phyloP scores from a whole-genome alignment of 2,329 filamentous ascomycete genomes.

The Trichoderma pleuroti region DNA sequence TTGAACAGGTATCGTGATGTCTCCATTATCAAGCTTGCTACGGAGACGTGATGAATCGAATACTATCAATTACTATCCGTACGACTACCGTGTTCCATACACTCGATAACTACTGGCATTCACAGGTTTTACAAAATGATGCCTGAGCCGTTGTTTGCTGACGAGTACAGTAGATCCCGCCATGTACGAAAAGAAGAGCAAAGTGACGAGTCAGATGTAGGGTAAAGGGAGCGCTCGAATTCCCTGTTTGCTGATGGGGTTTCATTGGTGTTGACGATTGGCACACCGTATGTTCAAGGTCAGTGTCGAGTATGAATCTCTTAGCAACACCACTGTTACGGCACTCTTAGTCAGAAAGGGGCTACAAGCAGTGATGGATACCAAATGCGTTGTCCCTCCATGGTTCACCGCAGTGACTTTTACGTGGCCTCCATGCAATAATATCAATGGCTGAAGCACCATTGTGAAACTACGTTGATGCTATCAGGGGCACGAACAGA shows the following conservation, averaged over 20 bases:
- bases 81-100: neutral
- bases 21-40: neutral
- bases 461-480: neutral
- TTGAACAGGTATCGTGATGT: neutral
- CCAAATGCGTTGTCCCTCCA: neutral
- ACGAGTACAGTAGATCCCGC: neutral
- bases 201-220: neutral
- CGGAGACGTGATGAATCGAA: neutral
- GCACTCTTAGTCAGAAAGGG: neutral
- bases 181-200: neutral
- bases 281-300: neutral
- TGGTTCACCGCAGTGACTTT: neutral
- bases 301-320: neutral
- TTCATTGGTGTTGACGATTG: neutral
- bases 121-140: neutral
- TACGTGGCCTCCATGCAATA: neutral
- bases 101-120: neutral
- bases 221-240: neutral
- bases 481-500: neutral
- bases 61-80: neutral
- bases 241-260: neutral
- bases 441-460: neutral
- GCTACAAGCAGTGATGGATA: neutral
- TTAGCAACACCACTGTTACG: neutral
- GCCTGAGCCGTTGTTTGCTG: neutral